These are phyloP conservation scores for maize (Zea mays) DNA, from an alignment of 176 grass and related monocot genomes.

Conservation along the genomic window Zm-B73-REFERENCE-NAM-5.0 NC_050098.1:115461501-115462000, in stretches of 20 bases:
- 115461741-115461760: neutral
- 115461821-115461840: neutral
- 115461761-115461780: neutral
- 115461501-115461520: neutral
- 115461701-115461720: neutral
- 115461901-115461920: neutral
- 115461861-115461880: neutral
- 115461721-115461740: neutral
- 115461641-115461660: conserved; percentile 5
- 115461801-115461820: neutral
- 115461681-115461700: neutral
- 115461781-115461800: neutral
- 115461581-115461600: neutral
- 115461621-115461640: no score
- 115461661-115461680: neutral
- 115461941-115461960: conserved; percentile 5
- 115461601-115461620: neutral
- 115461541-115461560: neutral
- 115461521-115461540: neutral
- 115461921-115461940: neutral
- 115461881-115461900: neutral
- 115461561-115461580: neutral
- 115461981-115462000: neutral
- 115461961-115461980: neutral
- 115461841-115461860: neutral